phyloP scores from a whole-genome alignment of 495 filamentous ascomycete species.

The Rostrohypoxylon terebratum region DNA sequence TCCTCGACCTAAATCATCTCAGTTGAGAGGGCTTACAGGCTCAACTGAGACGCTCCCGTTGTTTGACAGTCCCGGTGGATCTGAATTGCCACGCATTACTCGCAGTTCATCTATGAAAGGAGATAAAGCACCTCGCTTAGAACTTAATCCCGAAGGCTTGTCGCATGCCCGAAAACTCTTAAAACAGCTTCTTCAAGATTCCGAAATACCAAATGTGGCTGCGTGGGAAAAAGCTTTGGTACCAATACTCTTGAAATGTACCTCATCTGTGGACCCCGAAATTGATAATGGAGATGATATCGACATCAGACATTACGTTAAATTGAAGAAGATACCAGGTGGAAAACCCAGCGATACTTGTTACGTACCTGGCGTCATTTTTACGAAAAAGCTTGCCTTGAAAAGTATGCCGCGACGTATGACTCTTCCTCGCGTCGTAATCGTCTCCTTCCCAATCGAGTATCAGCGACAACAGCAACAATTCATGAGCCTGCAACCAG shows the following conservation, averaged over 20 bases:
- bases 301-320: conserved; percentile 98
- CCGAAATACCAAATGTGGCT: conserved; percentile 72
- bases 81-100: conserved; percentile 69
- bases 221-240: conserved; percentile 93
- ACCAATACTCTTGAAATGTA: conserved; percentile 90
- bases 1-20: conserved; percentile 66
- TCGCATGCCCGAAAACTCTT: conserved; percentile 88
- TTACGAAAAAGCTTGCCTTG: conserved; percentile 94
- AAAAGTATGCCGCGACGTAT: conserved; percentile 96
- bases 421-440: conserved; percentile 83
- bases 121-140: conserved; percentile 75
- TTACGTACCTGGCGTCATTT: conserved; percentile 95
- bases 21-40: conserved; percentile 55
- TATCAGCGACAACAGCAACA: conserved; percentile 95
- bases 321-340: conserved; percentile 94
- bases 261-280: conserved; percentile 94
- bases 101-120: conserved; percentile 90
- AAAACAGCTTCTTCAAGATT: conserved; percentile 82
- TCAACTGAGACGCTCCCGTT: conserved; percentile 58
- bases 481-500: conserved; percentile 97
- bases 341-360: conserved; percentile 89
- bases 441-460: conserved; percentile 95
- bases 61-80: conserved; percentile 50
- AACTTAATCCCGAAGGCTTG: conserved; percentile 86
- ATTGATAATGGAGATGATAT: conserved; percentile 91